A percentile compares a stretch with the other conserved stretches of the same genome.
Evolutionary conservation across 306 rosid genomes (phyloP).

Genomic region (Ammopiptanthus mongolicus): DNA sequence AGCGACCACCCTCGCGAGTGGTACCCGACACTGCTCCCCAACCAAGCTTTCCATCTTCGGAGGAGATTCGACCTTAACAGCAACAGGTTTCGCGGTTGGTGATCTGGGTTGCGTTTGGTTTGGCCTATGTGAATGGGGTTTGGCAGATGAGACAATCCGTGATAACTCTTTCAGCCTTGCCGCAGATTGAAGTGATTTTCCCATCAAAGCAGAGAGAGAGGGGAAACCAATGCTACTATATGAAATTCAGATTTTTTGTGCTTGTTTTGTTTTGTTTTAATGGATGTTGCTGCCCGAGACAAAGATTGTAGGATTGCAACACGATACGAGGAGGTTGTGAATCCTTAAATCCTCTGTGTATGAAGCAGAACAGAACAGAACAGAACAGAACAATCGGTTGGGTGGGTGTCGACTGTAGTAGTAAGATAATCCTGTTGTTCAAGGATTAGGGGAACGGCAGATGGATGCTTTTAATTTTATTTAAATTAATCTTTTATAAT

Average conservation of each 20-base stretch:
- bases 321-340: too few relatives aligned
- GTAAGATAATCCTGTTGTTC: too few relatives aligned
- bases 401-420: too few relatives aligned
- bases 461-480: too few relatives aligned
- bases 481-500: too few relatives aligned
- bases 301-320: background rate
- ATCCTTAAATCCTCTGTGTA: too few relatives aligned
- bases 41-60: constrained; percentile 34
- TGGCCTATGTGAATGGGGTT: constrained; percentile 12
- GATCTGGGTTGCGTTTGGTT: constrained; percentile 29
- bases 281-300: background rate
- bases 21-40: constrained; percentile 36
- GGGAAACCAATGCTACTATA: background rate
- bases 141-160: constrained; percentile 44
- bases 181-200: constrained; percentile 56
- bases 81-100: constrained; percentile 15
- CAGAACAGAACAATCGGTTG: too few relatives aligned
- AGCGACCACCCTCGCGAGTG: constrained; percentile 63
- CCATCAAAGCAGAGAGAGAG: constrained; percentile 32
- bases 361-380: too few relatives aligned
- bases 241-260: background rate
- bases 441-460: too few relatives aligned
- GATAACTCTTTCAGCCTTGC: constrained; percentile 43
- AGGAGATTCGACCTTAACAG: constrained; percentile 29
- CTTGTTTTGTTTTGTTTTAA: background rate